Evolutionary conservation across 495 filamentous ascomycete species (phyloP).

Genomic region (Aspergillus ellipticus): DNA sequence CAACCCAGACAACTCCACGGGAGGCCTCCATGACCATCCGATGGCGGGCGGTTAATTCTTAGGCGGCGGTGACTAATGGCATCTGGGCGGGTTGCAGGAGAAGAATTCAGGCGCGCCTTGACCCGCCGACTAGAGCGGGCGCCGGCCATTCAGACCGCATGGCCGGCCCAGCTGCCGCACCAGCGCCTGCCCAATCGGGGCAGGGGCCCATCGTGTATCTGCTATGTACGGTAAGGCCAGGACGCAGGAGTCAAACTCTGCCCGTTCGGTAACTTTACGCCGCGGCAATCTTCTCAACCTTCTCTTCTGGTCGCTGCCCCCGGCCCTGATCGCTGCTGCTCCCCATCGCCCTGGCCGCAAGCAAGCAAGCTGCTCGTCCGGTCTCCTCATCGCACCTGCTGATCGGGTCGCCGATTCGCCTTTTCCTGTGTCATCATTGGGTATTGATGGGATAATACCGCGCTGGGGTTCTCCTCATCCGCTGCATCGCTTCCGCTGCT

Average conservation of each 20-base stretch:
- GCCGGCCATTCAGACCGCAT: constrained; percentile 7
- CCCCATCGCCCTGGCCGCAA: too few relatives aligned
- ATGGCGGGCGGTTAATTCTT: background rate
- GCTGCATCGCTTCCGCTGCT: background rate
- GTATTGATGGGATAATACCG: background rate
- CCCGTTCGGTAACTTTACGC: constrained; percentile 8
- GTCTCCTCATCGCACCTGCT: constrained; percentile 1
- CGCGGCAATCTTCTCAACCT: background rate
- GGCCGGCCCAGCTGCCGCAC: background rate
- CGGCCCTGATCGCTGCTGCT: background rate
- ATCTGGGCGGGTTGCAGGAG: constrained; percentile 7
- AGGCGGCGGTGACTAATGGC: background rate
- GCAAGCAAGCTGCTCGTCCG: background rate
- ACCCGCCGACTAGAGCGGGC: constrained; percentile 8
- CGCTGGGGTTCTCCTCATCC: constrained; percentile 8
- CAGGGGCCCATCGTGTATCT: too few relatives aligned
- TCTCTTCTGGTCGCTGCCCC: background rate
- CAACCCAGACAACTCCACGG: constrained; percentile 3
- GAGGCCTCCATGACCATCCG: background rate
- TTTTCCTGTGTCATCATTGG: background rate
- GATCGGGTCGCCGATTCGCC: background rate
- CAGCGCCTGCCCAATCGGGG: constrained; percentile 1
- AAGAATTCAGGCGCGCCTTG: constrained; percentile 10
- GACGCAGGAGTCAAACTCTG: constrained; percentile 16
- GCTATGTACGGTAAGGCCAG: background rate